These are phyloP conservation scores for Scopulariopsis brevicaulis DNA, from an alignment of 2,329 filamentous ascomycete species.

Conservation along the genomic window DNA sequence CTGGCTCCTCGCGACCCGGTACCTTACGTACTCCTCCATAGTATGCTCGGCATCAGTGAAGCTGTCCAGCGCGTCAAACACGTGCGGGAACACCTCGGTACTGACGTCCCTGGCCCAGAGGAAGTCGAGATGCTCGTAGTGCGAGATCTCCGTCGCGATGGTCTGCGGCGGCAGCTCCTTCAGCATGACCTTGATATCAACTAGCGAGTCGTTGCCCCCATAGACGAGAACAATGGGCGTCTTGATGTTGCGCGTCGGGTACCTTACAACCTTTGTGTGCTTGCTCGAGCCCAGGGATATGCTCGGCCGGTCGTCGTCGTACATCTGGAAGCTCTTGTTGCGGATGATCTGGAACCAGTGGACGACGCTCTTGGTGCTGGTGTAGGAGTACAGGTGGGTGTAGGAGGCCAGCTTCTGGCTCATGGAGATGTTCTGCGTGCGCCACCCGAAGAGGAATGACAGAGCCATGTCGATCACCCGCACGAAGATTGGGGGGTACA, in stretches of 20 bases:
- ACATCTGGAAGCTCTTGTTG: constrained; percentile 95
- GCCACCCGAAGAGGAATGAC: constrained; percentile 82
- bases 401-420: constrained; percentile 93
- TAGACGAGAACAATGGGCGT: constrained; percentile 91
- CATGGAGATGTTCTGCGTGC: constrained; percentile 67
- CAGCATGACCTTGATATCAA: constrained; percentile 89
- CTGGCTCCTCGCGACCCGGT: constrained; percentile 36
- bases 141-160: constrained; percentile 72
- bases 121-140: constrained; percentile 96
- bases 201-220: constrained; percentile 83
- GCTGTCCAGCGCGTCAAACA: constrained; percentile 76
- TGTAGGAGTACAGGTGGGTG: constrained; percentile 91
- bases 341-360: constrained; percentile 99
- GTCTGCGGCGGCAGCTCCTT: constrained; percentile 78
- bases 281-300: constrained; percentile 63
- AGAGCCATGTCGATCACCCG: constrained; percentile 75
- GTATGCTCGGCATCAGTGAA: constrained; percentile 49
- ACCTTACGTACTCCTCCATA: constrained; percentile 48
- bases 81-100: constrained; percentile 75
- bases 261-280: constrained; percentile 93
- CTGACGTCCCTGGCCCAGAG: constrained; percentile 86
- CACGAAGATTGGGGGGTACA: constrained; percentile 91
- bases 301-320: constrained; percentile 83
- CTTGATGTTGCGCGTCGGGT: constrained; percentile 93
- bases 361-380: constrained; percentile 91